A percentile compares a stretch with the other conserved stretches of the same genome.
phyloP scores from a whole-genome alignment of 2,329 filamentous ascomycete species.

The Periconia sp. region DNA sequence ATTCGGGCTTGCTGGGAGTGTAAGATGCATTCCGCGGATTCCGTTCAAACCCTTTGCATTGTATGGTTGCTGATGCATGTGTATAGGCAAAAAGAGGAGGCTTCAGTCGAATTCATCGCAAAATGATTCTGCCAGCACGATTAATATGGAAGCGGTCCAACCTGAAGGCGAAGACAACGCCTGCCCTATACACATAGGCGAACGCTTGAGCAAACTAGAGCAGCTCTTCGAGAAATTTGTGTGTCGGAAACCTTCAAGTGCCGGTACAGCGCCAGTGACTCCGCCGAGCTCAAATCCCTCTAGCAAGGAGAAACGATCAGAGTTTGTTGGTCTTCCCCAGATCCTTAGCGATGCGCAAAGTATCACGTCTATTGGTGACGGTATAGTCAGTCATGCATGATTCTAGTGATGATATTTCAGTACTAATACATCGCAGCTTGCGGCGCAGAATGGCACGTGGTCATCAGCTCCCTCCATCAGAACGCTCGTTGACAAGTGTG shows the following conservation, averaged over 20 bases:
- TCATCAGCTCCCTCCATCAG: constrained; percentile 35
- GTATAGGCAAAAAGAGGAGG: constrained; percentile 41
- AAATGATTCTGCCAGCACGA: constrained; percentile 13
- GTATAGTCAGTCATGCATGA: constrained; percentile 32
- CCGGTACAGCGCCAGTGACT: constrained; percentile 11
- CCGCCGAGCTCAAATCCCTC: constrained; percentile 28
- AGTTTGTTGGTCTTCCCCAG: constrained; percentile 22
- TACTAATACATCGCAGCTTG: constrained; percentile 25
- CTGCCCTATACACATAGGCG: constrained; percentile 38
- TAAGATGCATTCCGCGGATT: constrained; percentile 21
- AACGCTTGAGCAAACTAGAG: constrained; percentile 42
- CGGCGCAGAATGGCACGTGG: constrained; percentile 32
- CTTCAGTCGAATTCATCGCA: constrained; percentile 16
- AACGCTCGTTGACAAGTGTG: constrained; percentile 25
- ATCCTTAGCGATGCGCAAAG: constrained; percentile 31
- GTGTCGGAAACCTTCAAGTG: constrained; percentile 33
- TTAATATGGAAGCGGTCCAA: constrained; percentile 18
- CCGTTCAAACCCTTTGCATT: not conserved
- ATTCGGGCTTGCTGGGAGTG: constrained; percentile 44
- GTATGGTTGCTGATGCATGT: constrained; percentile 2
- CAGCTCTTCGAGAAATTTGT: constrained; percentile 44
- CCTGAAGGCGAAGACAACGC: constrained; percentile 25
- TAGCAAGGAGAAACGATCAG: constrained; percentile 27
- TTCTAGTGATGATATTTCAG: not conserved
- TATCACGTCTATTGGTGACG: constrained; percentile 34